These are phyloP conservation scores for Kwoniella europaea DNA, from an alignment of 768 basidiomycete species.

Conservation along the genomic window DNA sequence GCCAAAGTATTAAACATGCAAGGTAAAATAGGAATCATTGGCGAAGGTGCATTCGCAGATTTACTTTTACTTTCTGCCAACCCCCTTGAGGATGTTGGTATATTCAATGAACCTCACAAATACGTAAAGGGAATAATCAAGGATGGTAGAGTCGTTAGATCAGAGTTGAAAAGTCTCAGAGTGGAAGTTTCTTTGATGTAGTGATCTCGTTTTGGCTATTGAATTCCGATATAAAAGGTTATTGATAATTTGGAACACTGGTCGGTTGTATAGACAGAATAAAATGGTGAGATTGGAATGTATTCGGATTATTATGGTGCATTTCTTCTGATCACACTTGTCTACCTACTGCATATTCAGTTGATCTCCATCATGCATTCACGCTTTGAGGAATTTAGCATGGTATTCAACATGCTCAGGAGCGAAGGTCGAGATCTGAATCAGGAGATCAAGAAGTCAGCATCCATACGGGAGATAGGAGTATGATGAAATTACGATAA, in stretches of 20 bases:
- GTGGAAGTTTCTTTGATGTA: conserved; percentile 33
- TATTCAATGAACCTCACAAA: conserved; percentile 60
- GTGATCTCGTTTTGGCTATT: not conserved
- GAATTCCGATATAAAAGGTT: not conserved
- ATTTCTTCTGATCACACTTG: not conserved
- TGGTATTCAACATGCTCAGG: conserved; percentile 91
- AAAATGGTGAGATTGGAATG: not conserved
- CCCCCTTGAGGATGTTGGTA: conserved; percentile 61
- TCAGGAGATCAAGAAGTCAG: not conserved
- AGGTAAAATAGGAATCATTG: conserved; percentile 58
- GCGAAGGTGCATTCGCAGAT: conserved; percentile 60
- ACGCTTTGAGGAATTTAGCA: conserved; percentile 82
- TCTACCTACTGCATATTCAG: not conserved
- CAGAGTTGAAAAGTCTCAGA: conserved; percentile 17
- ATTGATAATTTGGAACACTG: not conserved
- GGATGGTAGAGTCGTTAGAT: conserved; percentile 28
- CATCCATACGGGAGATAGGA: not conserved
- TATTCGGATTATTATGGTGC: not conserved
- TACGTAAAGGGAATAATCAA: conserved; percentile 55
- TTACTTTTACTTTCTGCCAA: conserved; percentile 60
- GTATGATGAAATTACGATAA: conserved; percentile 18
- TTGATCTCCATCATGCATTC: not conserved
- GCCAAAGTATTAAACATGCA: conserved; percentile 58
- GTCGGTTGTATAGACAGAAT: not conserved
- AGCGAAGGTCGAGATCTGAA: conserved; percentile 84